These are phyloP conservation scores for Cryptococcus sp. DNA, from an alignment of 1,284 basidiomycete genomes.

Conservation along the genomic window DNA sequence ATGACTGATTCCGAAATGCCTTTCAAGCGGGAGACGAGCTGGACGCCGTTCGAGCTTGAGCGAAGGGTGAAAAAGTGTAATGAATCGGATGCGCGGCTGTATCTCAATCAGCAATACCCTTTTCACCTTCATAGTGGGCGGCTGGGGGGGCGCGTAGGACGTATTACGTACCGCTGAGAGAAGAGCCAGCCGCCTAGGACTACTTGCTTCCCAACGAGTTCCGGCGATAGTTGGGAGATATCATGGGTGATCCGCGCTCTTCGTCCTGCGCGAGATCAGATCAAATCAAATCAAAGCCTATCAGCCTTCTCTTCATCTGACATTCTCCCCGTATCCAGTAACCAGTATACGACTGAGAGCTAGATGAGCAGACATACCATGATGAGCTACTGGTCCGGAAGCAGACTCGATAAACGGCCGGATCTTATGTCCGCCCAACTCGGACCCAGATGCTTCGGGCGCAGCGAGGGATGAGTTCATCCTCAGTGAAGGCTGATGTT, in stretches of 20 bases:
- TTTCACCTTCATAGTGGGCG: too few relatives aligned
- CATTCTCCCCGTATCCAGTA: not conserved
- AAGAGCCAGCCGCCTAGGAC: conserved; percentile 70
- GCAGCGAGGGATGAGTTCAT: too few relatives aligned
- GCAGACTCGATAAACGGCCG: conserved; percentile 12
- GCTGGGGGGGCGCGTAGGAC: conserved; percentile 16
- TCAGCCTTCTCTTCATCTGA: too few relatives aligned
- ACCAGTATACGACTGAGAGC: not conserved
- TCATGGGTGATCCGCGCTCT: conserved; percentile 59
- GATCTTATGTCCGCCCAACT: not conserved
- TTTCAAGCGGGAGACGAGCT: conserved; percentile 63
- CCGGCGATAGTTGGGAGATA: conserved; percentile 63
- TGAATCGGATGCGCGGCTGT: conserved; percentile 51
- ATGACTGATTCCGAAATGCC: conserved; percentile 60
- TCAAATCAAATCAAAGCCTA: too few relatives aligned
- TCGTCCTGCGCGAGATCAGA: conserved; percentile 22
- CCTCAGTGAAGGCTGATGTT: too few relatives aligned
- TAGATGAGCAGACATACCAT: conserved; percentile 20
- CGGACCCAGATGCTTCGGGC: too few relatives aligned
- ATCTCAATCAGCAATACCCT: conserved; percentile 40
- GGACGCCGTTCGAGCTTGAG: conserved; percentile 66
- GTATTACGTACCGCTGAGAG: conserved; percentile 31
- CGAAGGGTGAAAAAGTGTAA: conserved; percentile 63
- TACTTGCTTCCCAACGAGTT: conserved; percentile 63
- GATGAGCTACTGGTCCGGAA: conserved; percentile 24